phyloP scores from a whole-genome alignment of 106 monocot genomes.

The Iris macrosiphon region DNA sequence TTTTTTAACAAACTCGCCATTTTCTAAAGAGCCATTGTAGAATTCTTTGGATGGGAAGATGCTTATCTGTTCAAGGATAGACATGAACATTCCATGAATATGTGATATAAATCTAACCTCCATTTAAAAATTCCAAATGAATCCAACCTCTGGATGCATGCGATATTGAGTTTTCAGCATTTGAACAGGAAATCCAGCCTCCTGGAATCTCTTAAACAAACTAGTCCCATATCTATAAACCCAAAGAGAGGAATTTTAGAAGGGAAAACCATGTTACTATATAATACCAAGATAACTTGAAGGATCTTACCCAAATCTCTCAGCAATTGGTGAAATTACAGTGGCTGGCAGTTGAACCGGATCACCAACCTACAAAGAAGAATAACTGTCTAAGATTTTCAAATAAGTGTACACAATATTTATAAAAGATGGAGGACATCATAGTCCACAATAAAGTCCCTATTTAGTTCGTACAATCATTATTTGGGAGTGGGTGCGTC shows the following conservation, averaged over 20 bases:
- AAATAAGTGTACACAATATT: no score
- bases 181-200: conserved; percentile 88
- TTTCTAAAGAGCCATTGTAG: conserved; percentile 63
- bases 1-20: conserved; percentile 56
- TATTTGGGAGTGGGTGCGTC: no score
- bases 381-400: background rate
- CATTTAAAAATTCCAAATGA: background rate
- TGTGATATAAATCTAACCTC: background rate
- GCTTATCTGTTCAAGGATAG: conserved; percentile 62
- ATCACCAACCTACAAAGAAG: conserved; percentile 72
- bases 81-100: background rate
- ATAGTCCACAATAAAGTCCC: no score
- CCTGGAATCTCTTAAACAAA: conserved; percentile 97
- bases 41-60: conserved; percentile 93
- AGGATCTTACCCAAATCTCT: conserved; percentile 59
- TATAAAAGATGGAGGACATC: no score
- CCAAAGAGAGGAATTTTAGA: conserved; percentile 10
- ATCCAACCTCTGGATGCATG: conserved; percentile 92
- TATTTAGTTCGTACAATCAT: no score
- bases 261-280: background rate
- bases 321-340: conserved; percentile 86
- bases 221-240: conserved; percentile 69
- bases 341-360: conserved; percentile 97
- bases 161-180: conserved; percentile 96
- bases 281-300: background rate